Conservation (phyloP, 495 filamentous ascomycete species). For the Neurospora tetrasperma region DNA sequence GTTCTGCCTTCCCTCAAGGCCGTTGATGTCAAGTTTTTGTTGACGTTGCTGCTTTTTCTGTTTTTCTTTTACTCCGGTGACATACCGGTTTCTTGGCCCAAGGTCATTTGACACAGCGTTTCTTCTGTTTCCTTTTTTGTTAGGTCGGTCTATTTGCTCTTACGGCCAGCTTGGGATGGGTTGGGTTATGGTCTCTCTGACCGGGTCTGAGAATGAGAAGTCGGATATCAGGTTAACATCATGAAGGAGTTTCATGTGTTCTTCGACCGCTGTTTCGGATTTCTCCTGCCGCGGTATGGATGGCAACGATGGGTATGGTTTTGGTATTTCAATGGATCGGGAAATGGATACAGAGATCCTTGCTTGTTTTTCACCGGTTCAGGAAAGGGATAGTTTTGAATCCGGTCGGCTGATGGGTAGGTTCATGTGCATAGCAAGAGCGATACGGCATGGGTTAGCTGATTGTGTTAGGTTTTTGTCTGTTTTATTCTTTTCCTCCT, state of each 20-base stretch:
- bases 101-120: background rate
- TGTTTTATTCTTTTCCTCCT: background rate
- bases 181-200: background rate
- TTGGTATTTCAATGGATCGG: background rate
- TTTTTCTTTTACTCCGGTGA: background rate
- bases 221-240: background rate
- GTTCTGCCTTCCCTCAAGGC: background rate
- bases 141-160: background rate
- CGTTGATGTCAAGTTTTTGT: background rate
- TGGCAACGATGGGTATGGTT: background rate
- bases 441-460: background rate
- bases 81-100: constrained; percentile 3
- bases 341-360: background rate
- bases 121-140: background rate
- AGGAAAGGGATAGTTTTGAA: background rate
- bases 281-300: background rate
- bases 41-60: background rate
- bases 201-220: background rate
- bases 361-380: background rate
- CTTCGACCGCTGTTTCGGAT: background rate
- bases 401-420: background rate
- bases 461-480: background rate
- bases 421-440: background rate
- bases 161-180: background rate
- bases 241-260: background rate